Evolutionary conservation across 345 rosid genomes (phyloP), one percentile per base, ranked within the genome.

Genomic region (Melaleuca alternifolia): DNA sequence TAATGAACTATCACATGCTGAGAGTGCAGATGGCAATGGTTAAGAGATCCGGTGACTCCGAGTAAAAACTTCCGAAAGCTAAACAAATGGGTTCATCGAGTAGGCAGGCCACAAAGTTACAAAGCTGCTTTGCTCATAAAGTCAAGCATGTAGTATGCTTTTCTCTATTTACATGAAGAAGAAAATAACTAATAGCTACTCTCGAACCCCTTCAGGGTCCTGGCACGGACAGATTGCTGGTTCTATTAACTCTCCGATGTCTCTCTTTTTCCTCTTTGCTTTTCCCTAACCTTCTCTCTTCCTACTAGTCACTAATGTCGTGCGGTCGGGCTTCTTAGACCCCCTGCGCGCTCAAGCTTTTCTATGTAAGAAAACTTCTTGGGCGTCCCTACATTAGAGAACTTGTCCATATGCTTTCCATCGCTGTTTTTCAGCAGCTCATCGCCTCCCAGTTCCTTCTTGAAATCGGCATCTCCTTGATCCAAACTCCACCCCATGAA

Each of bases 401-500:
- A 86, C 89, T 96, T 95, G 7, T 71, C 37, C 48, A 2, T 37
- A 0, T 89, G 54, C 87, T 93, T 93, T 65, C 87, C 88, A 16
- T 93, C 92, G 6, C 83, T 81, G 30, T 94, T 94, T 86, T 89
- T 92, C 50, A 84, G 14, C 3, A 83, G 48, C 12, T 89, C 93
- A 24, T 90, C 93, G 11, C 87, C 54, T 48, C 59, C 83, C 85
- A 82, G 87, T 18, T 91, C 92, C 85, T 92, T 92, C 90, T 91
- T 92, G 79, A 51, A 2, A 4, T 91, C 90, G n/a, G 48, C 82
- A 30, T 90, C 92, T 50, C 20, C 89, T 89, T 91, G 90, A 57
- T 93, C 93, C 9, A 81, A 84, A 65, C 88, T 89, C 99, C 99
- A 96, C 23, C 94, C 95, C 93, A 95, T 93, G 61, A 94, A 95